Evolutionary conservation across 2,329 filamentous ascomycete species (phyloP), one percentile per base, ranked within the genome.

Genomic region (Ophiostoma sp.): DNA sequence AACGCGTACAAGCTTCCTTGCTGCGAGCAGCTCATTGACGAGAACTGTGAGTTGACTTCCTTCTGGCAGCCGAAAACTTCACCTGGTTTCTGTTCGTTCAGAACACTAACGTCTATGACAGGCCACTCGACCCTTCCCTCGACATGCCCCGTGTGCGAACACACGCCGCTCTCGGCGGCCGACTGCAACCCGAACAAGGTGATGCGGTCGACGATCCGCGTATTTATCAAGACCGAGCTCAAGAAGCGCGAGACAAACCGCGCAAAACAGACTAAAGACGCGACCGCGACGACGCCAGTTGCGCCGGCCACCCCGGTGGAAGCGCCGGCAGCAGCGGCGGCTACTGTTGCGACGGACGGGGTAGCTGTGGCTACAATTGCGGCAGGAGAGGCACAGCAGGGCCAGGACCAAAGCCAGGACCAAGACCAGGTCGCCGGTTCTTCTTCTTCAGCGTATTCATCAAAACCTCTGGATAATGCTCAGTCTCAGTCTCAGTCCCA

Each of bases 11-110:
- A 95, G 76, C 86, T 98, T 36, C 93, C 95, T 1, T 99, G 96
- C 83, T 99, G 96, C 82, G 96, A 98, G 80, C 95, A 97, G 80
- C 91, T 93, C 55, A 97, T 98, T 74, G 98, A 96, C 85, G 92
- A 95, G 80, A 88, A 86, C 76, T 99, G 96, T 98, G 85, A 79
- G 91, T 82, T 69, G n/a, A n/a, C n/a, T n/a, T n/a, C n/a, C n/a
- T n/a, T n/a, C n/a, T n/a, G n/a, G n/a, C n/a, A n/a, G n/a, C n/a
- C n/a, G n/a, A n/a, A n/a, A n/a, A n/a, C n/a, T n/a, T n/a, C n/a
- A n/a, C n/a, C n/a, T n/a, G n/a, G n/a, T n/a, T n/a, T n/a, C n/a
- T n/a, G n/a, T n/a, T n/a, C n/a, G n/a, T n/a, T n/a, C n/a, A n/a
- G n/a, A n/a, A n/a, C n/a, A n/a, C n/a, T n/a, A n/a, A n/a, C n/a